phyloP scores from a whole-genome alignment of 805 yeast genomes.

The Kluyveromyces lactis region DNA sequence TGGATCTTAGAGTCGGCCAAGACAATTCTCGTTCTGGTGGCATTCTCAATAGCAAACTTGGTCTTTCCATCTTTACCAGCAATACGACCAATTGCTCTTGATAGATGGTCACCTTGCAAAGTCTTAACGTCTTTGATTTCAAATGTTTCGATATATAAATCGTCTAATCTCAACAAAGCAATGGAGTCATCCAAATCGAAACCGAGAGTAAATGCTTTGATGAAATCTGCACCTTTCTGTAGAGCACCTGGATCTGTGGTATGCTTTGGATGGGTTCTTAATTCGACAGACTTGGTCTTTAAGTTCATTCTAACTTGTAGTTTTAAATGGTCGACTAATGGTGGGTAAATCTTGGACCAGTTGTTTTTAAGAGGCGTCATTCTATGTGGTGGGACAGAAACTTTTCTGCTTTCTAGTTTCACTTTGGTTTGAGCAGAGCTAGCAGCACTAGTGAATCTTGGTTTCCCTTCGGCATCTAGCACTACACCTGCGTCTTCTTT shows the following conservation, averaged over 20 bases:
- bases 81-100: slow-evolving; percentile 98
- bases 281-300: slow-evolving; percentile 77
- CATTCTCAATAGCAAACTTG: slow-evolving; percentile 96
- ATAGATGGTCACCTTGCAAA: slow-evolving; percentile 88
- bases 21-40: slow-evolving; percentile 96
- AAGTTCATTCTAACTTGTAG: slow-evolving; percentile 94
- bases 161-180: slow-evolving; percentile 89
- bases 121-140: slow-evolving; percentile 97
- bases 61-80: slow-evolving; percentile 99
- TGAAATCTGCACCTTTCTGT: slow-evolving; percentile 96
- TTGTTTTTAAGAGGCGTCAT: slow-evolving; percentile 84
- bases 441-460: slow-evolving; percentile 70
- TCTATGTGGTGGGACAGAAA: slow-evolving; percentile 94
- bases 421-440: slow-evolving; percentile 51
- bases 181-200: slow-evolving; percentile 96
- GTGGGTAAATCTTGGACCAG: slow-evolving; percentile 94
- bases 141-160: slow-evolving; percentile 91
- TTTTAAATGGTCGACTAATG: slow-evolving; percentile 89
- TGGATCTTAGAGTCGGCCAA: slow-evolving; percentile 95
- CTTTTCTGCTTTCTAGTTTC: slow-evolving; percentile 78
- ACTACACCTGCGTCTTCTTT: slow-evolving; percentile 29
- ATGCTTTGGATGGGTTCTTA: slow-evolving; percentile 67
- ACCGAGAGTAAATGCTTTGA: slow-evolving; percentile 91
- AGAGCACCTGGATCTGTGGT: slow-evolving; percentile 91
- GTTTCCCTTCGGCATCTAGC: slow-evolving; percentile 77